Evolutionary conservation across 2,329 filamentous ascomycete species (phyloP), one percentile per base, ranked within the genome.

Genomic region (Rhinocladiella mackenziei): DNA sequence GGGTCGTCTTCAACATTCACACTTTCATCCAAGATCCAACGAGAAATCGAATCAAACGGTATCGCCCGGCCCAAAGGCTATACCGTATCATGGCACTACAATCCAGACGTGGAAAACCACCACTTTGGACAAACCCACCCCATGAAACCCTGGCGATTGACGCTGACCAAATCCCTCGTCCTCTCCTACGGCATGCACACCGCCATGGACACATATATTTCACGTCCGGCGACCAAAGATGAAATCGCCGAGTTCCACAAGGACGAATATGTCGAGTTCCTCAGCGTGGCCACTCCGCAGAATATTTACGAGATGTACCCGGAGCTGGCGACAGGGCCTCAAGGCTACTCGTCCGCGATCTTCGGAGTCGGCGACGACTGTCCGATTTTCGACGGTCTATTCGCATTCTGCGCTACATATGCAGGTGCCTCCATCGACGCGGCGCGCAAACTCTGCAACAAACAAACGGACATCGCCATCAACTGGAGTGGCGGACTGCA

Each of bases 71-170:
- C 91, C 1, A 83, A 84, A 61, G 89, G 89, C 56, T 89, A 94
- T 68, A 89, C 78, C 22, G 91, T 98, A 34, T 96, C 91, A 7
- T 97, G 89, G 68, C 92, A 98, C 65, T 88, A 89, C 69, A 96
- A 96, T 60, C 86, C 89, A 1, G 82, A 87, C 48, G 94, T 97
- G 63, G 92, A 98, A 69, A 85, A 86, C 62, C 91, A 97, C 67
- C 92, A 98, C 66, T 98, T 98, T 65, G 92, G 92, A 55, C 84
- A 87, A 68, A 89, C 87, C 7, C 92, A 98, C 71, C 92, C 92
- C 14, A 98, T 98, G 92, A 98, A 98, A 66, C 92, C 92, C 47
- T 97, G 92, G 91, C 86, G 92, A 25, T 72, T 98, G 53, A 96
- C 89, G 11, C 76, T 98, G 43, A 94, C 92, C 44, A 97, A 98